Base-by-base conservation (phyloP, 1,284 basidiomycete species). In the Malassezia sympodialis region DNA sequence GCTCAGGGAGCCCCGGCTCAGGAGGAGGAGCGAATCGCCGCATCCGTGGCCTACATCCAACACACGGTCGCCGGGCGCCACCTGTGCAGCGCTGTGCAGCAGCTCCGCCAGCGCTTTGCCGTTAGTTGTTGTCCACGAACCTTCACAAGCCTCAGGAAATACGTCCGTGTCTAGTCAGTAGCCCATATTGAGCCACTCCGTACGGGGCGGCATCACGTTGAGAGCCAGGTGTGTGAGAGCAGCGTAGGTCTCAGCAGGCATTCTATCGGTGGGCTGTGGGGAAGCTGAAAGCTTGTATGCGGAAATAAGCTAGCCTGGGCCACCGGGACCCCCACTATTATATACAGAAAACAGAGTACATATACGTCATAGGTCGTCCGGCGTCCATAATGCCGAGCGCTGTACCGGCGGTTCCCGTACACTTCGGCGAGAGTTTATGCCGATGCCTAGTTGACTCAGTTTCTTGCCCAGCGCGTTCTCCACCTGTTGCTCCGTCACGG, bases 21-120 rank as follows among this genome's bases (percentile, higher is more conserved):
- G 55, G 14, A 68, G 49, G 15, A 71, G 62, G 11, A 69, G 58
- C 21, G 70, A 72, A 28, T 74, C 67, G 31, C 72, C 72, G 19
- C 58, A 60, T 0, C 69, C 72, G 43, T 67, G 66, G 12, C 72
- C 72, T 2, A 74, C 66, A 46, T 74, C 72, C 32, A 72, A 51
- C 21, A 74, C 53, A 1, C 51, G 59, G 26, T 58, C 51, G 3
- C 53, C 56, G 7, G 24, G 28, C n/a, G 50, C 49, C 11, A 69
- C 35, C 1, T 46, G 51, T 1, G 62, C 61, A 8, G 62, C 63
- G 1, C 50, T 31, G 37, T 68, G 63, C 28, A 71, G 50, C 51
- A 48, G 37, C 26, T 56, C 35, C 0, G 68, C 67, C 11, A 72
- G 63, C 14, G 59, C 61, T 53, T 59, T 43, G 39, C 64, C 58